phyloP scores from a whole-genome alignment of 177 flowering plant genomes.

The Telopea speciosissima region DNA sequence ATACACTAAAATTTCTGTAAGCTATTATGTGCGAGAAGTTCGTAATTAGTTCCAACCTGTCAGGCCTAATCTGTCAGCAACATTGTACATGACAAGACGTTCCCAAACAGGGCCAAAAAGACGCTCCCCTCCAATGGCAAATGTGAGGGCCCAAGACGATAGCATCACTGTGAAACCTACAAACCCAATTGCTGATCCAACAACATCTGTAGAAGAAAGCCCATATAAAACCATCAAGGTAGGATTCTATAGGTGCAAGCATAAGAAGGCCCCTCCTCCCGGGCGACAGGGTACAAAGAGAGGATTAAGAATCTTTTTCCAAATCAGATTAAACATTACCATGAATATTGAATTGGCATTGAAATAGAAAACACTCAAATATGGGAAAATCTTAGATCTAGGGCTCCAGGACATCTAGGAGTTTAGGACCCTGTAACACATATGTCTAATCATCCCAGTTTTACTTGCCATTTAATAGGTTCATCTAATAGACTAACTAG shows the following conservation, averaged over 20 bases:
- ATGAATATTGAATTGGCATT: too few relatives aligned
- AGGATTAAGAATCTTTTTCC: background rate
- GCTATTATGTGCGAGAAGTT: background rate
- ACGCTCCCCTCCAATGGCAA: slow-evolving; percentile 70
- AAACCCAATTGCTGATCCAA: slow-evolving; percentile 79
- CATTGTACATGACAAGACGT: slow-evolving; percentile 72
- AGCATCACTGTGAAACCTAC: slow-evolving; percentile 40
- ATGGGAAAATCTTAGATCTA: background rate
- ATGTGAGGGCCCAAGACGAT: slow-evolving; percentile 76
- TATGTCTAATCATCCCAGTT: background rate
- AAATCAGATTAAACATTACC: background rate
- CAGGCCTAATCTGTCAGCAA: slow-evolving; percentile 67
- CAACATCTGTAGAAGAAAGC: slow-evolving; percentile 50
- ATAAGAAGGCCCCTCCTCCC: background rate
- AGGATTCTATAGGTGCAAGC: background rate
- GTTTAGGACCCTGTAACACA: background rate
- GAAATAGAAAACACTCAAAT: background rate
- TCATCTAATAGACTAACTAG: background rate
- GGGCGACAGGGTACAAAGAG: background rate
- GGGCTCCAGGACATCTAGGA: background rate
- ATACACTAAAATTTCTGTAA: too few relatives aligned
- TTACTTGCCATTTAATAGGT: background rate
- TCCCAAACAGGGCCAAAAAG: slow-evolving; percentile 74
- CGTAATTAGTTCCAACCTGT: slow-evolving; percentile 49
- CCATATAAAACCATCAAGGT: background rate